Evolutionary conservation across 2,329 filamentous ascomycete genomes (phyloP), one percentile per base, ranked within the genome.

Genomic region (Plenodomus biglobosus): DNA sequence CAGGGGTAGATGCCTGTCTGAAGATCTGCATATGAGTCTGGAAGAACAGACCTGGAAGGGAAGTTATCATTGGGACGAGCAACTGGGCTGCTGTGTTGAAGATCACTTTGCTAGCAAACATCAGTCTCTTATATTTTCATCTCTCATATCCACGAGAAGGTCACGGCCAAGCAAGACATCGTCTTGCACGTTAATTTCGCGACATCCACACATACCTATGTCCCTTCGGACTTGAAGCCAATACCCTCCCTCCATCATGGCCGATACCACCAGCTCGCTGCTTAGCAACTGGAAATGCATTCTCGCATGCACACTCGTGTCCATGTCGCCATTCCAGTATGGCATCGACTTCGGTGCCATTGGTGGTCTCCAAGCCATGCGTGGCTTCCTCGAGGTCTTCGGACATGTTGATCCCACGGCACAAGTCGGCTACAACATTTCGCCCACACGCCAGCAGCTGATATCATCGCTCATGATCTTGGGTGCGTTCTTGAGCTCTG

Each of bases 331-430:
- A 0, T 80, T 80, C 52, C 78, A 80, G 49, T 80, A 80, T 59
- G 78, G 78, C 21, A 65, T 78, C 37, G 76, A 80, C 52, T 80
- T 80, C 55, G 77, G 78, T 18, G 64, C 79, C 18, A 80, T 80
- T 41, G 76, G 76, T 20, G 76, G 77, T 34, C 57, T 80, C 1
- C 78, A 80, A 61, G 78, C 77, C 50, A 80, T 79, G 77, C 61
- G 69, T 2, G 77, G 76, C 13, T 80, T 80, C 41, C 69, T 79
- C 4, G 64, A 74, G 61, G 52, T 70, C 22, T 72, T 68, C 41
- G 67, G 69, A 4, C 56, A 70, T 42, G 32, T 44, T 17, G 60
- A 65, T 55, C 49, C 73, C 51, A 2, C 36, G 1, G 47, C 36
- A 2, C 50, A 70, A 1, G 69, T 74, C 8, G 76, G 74, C 1